Evolutionary conservation across 1,284 basidiomycete species (phyloP).

Genomic region (Boletellus dicymbophilus): DNA sequence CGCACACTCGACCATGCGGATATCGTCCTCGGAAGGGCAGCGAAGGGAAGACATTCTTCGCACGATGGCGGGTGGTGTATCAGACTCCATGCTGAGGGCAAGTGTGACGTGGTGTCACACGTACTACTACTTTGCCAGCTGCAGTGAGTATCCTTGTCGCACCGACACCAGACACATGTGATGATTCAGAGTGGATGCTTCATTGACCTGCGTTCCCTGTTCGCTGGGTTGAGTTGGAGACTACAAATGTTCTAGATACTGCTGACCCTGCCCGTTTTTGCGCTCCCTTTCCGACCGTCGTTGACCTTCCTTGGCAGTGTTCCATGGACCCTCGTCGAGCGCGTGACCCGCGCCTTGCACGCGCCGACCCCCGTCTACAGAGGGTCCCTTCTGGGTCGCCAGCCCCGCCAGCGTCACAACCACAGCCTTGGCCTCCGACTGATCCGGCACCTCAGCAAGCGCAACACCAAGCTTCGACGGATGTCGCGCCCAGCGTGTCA

Average conservation of each 20-base stretch:
- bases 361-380: conserved; percentile 67
- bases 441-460: conserved; percentile 22
- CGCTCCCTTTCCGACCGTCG: conserved; percentile 2
- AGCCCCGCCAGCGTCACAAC: conserved; percentile 40
- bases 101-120: conserved; percentile 25
- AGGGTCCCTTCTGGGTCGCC: conserved; percentile 46
- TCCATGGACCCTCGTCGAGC: conserved; percentile 77
- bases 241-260: conserved; percentile 86
- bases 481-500: conserved; percentile 6
- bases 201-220: conserved; percentile 53
- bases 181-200: conserved; percentile 91
- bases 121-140: neutral
- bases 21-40: conserved; percentile 30
- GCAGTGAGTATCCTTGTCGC: conserved; percentile 18
- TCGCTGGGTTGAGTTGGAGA: conserved; percentile 70
- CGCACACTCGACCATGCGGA: conserved; percentile 29
- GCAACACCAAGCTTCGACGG: conserved; percentile 18
- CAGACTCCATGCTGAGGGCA: conserved; percentile 1
- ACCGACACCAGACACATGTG: conserved; percentile 34
- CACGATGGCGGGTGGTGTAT: conserved; percentile 13
- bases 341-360: conserved; percentile 75
- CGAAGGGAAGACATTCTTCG: conserved; percentile 21
- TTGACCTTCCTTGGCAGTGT: conserved; percentile 17
- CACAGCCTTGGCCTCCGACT: conserved; percentile 32
- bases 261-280: conserved; percentile 51